Evolutionary conservation across 495 filamentous ascomycete genomes (phyloP).

Genomic region (Talaromyces proteolyticus): DNA sequence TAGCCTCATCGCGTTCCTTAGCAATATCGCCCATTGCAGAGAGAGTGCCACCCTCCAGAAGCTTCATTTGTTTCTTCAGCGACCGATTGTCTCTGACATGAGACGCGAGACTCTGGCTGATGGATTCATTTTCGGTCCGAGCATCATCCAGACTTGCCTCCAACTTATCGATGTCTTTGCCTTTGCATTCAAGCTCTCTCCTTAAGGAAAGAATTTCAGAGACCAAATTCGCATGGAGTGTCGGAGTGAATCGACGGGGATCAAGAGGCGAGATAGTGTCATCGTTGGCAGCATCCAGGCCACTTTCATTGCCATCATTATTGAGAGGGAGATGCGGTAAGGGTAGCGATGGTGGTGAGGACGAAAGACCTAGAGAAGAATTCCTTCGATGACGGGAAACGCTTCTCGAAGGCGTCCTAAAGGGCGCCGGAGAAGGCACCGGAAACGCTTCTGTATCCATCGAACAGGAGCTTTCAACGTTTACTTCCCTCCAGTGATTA

Average conservation of each 20-base stretch:
- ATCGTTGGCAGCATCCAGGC: conserved; percentile 50
- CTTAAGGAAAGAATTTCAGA: conserved; percentile 86
- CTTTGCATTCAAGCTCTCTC: conserved; percentile 83
- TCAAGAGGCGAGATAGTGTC: conserved; percentile 76
- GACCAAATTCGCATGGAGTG: conserved; percentile 88
- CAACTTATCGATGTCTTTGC: conserved; percentile 73
- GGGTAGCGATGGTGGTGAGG: conserved; percentile 58
- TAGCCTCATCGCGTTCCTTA: conserved; percentile 79
- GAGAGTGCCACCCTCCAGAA: conserved; percentile 81
- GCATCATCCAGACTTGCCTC: conserved; percentile 69
- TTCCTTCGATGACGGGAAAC: conserved; percentile 45
- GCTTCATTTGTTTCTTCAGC: conserved; percentile 75
- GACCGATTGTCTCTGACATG: conserved; percentile 70
- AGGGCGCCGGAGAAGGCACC: conserved; percentile 61
- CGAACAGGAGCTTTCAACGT: conserved; percentile 16
- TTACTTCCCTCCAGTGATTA: background rate
- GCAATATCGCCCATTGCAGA: conserved; percentile 77
- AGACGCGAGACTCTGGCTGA: conserved; percentile 53
- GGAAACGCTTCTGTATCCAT: conserved; percentile 44
- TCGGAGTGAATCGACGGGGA: conserved; percentile 88
- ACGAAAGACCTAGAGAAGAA: conserved; percentile 56
- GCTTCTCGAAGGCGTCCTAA: conserved; percentile 51
- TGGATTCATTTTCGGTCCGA: conserved; percentile 64
- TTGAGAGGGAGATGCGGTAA: conserved; percentile 33
- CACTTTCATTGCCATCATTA: conserved; percentile 32